Conservation (phyloP, 768 basidiomycete species). For the Leccinum subgranulosum region DNA sequence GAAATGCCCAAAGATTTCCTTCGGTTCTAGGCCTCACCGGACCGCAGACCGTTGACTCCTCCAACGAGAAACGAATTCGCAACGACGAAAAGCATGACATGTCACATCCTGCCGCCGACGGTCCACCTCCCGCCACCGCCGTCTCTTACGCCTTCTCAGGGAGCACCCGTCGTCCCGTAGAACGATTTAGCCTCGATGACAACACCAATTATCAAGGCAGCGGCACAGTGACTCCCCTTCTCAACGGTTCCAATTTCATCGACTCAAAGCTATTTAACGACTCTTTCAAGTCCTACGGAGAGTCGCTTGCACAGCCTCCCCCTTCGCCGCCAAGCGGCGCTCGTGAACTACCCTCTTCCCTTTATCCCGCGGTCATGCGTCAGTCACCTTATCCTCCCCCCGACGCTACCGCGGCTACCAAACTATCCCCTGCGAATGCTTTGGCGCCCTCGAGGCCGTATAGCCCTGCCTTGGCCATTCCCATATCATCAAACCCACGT, state of each 20-base stretch:
- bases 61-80: constrained; percentile 21
- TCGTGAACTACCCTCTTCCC: constrained; percentile 30
- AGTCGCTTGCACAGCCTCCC: constrained; percentile 21
- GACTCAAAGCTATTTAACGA: constrained; percentile 30
- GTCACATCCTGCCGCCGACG: constrained; percentile 12
- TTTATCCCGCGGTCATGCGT: constrained; percentile 42
- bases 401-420: constrained; percentile 33
- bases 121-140: constrained; percentile 28
- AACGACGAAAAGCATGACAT: constrained; percentile 23
- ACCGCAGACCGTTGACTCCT: constrained; percentile 15
- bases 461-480: constrained; percentile 36
- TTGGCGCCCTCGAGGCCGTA: constrained; percentile 58
- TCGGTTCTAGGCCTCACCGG: constrained; percentile 12
- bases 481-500: constrained; percentile 64
- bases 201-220: constrained; percentile 17
- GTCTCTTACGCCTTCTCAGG: constrained; percentile 47
- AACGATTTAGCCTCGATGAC: constrained; percentile 54
- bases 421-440: constrained; percentile 48
- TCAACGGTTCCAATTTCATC: constrained; percentile 24
- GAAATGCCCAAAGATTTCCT: constrained; percentile 12
- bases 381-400: constrained; percentile 44
- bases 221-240: constrained; percentile 16
- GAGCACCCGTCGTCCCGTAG: constrained; percentile 44
- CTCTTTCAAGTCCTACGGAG: constrained; percentile 32
- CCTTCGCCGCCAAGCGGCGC: constrained; percentile 20